Percentiles rank a stretch among this genome's conserved stretches.
Conservation (phyloP, 2,329 filamentous ascomycete genomes). For the Aspergillus luchuensis region DNA sequence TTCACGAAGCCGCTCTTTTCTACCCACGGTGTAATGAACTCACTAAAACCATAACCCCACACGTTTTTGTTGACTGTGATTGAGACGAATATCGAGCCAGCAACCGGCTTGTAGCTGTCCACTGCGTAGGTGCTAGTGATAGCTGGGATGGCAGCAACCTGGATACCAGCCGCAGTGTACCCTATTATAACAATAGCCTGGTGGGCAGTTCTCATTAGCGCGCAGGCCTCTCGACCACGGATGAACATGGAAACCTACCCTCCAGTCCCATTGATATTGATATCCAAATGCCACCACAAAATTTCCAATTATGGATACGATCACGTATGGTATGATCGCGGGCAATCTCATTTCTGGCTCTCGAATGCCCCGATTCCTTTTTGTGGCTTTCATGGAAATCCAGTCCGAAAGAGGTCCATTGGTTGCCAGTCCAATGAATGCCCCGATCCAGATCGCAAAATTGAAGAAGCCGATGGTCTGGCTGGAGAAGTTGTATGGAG, state of each 20-base stretch:
- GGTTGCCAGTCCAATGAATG: slow-evolving; percentile 56
- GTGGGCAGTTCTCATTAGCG: too few relatives aligned
- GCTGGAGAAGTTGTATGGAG: slow-evolving; percentile 57
- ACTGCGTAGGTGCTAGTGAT: slow-evolving; percentile 62
- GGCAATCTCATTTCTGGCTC: slow-evolving; percentile 62
- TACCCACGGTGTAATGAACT: slow-evolving; percentile 59
- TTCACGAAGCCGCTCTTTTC: slow-evolving; percentile 53
- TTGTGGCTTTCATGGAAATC: slow-evolving; percentile 57
- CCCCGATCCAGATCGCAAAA: slow-evolving; percentile 59
- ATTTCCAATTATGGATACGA: slow-evolving; percentile 61
- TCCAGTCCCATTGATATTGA: slow-evolving; percentile 57
- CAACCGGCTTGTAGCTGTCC: slow-evolving; percentile 65
- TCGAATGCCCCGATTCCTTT: slow-evolving; percentile 56
- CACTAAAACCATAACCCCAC: slow-evolving; percentile 63
- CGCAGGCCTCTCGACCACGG: neutral
- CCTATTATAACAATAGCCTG: slow-evolving; percentile 58
- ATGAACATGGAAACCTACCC: slow-evolving; percentile 34
- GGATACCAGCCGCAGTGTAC: slow-evolving; percentile 58
- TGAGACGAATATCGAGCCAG: slow-evolving; percentile 61
- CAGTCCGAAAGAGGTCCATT: slow-evolving; percentile 60
- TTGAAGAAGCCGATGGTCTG: slow-evolving; percentile 59
- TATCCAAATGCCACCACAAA: slow-evolving; percentile 58
- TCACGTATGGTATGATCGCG: slow-evolving; percentile 59
- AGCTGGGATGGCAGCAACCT: slow-evolving; percentile 62
- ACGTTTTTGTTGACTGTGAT: slow-evolving; percentile 67